These are phyloP conservation scores for Sugiyamaella grinbergsii DNA, from an alignment of 1,139 yeast genomes.

Conservation along the genomic window DNA sequence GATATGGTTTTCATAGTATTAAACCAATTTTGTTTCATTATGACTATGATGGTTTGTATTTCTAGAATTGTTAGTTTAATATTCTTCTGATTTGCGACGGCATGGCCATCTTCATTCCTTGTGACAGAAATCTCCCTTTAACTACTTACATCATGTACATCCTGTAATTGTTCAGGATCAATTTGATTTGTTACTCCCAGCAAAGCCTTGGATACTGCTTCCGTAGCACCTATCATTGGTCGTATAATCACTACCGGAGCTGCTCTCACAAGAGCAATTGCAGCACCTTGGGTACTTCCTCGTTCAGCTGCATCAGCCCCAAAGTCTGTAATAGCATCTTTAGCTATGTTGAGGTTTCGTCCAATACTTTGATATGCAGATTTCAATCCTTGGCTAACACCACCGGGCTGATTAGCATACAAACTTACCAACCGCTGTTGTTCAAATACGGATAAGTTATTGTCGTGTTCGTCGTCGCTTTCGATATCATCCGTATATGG, in stretches of 20 bases:
- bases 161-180: conserved; percentile 59
- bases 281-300: conserved; percentile 61
- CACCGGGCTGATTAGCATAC: conserved; percentile 82
- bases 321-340: conserved; percentile 61
- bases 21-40: background rate
- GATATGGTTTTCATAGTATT: background rate
- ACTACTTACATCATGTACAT: conserved; percentile 49
- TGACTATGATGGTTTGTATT: conserved; percentile 12
- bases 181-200: conserved; percentile 83
- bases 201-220: conserved; percentile 78
- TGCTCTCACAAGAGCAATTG: conserved; percentile 67
- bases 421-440: conserved; percentile 54
- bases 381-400: conserved; percentile 67
- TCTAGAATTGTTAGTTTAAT: conserved; percentile 8
- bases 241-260: conserved; percentile 80
- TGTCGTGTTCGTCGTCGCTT: conserved; percentile 38
- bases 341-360: conserved; percentile 66
- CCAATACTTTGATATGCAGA: conserved; percentile 75
- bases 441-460: conserved; percentile 29
- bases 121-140: no score
- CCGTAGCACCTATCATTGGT: conserved; percentile 92
- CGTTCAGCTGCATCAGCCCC: conserved; percentile 58
- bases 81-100: no score
- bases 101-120: no score
- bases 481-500: conserved; percentile 35